phyloP scores from a whole-genome alignment of 148 eudicot species.

The Agrostemma githago region DNA sequence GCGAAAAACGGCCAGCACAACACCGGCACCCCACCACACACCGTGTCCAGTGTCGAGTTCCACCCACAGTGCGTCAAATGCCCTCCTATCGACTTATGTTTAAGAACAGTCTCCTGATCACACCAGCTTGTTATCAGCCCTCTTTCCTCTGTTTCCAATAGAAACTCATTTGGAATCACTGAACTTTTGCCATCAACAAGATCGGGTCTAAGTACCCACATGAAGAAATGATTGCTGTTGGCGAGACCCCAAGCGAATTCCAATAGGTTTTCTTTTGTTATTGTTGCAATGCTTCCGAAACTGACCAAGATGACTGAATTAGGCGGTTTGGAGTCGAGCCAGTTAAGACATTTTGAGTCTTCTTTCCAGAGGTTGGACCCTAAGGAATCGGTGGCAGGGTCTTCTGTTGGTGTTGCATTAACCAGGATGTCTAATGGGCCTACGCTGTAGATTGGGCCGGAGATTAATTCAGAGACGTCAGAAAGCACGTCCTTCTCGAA shows the following conservation, averaged over 20 bases:
- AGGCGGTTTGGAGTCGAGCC: constrained; percentile 30
- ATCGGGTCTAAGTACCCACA: constrained; percentile 37
- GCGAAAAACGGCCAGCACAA: constrained; percentile 41
- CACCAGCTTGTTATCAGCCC: constrained; percentile 40
- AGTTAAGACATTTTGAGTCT: constrained; percentile 24
- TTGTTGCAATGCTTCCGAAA: constrained; percentile 33
- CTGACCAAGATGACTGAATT: constrained; percentile 30
- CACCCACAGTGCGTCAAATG: constrained; percentile 45
- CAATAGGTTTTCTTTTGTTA: constrained; percentile 30
- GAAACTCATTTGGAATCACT: constrained; percentile 27
- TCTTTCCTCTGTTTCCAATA: constrained; percentile 23
- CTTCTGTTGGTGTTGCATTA: neutral
- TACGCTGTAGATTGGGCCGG: constrained; percentile 23
- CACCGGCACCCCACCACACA: constrained; percentile 32
- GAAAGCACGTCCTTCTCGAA: constrained; percentile 29
- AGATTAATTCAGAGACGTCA: constrained; percentile 10
- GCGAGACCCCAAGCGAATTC: constrained; percentile 44
- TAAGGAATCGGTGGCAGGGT: constrained; percentile 7
- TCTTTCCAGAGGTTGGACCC: constrained; percentile 41
- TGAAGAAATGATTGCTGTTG: constrained; percentile 28
- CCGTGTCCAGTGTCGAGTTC: constrained; percentile 37
- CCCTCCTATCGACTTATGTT: constrained; percentile 32
- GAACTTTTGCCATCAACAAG: constrained; percentile 29
- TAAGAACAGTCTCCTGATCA: constrained; percentile 33
- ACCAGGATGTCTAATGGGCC: constrained; percentile 29